Evolutionary conservation across 306 rosid species (phyloP), one percentile per base, ranked within the genome.

Genomic region (Cicer judaicum): DNA sequence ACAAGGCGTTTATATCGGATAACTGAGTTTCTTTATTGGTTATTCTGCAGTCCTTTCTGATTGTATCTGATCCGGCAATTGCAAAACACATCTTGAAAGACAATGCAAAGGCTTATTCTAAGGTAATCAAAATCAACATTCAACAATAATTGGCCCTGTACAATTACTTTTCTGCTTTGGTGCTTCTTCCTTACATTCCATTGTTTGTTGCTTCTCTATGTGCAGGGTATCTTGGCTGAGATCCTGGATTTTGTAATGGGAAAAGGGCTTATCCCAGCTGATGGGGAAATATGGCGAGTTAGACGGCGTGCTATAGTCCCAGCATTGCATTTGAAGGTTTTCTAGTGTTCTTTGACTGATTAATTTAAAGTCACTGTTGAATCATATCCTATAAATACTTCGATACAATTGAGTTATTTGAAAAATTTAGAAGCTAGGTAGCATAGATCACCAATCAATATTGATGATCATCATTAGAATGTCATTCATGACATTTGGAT

Each of bases 151-250:
- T 19, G 7, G 10, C 12, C 3, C 21, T 39, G 16, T 56, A 2
- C 76, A 53, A n/a, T 34, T 71, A 40, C 12, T 74, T 69, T 76
- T 16, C 47, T 54, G 15, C 72, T 62, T 10, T 42, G 29, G 18
- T 38, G 24, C 68, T 52, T 78, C 44, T 64, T 49, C 71, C 52
- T 56, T 61, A 6, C 46, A 18, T 56, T 61, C 5, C 46, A 18
- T 59, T 40, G 49, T 34, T 65, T 56, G 52, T 57, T 61, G 57
- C 70, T 52, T 76, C 64, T 84, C 53, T 54, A 68, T 53, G 56
- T 75, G 74, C 93, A 94, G 99, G 99, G 99, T 46, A 91, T 94
- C 80, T 84, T 94, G 89, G 99, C 99, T 66, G 99, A 94, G 88
- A 94, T 94, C 73, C 85, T 94, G 7, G 93, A 94, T 6, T 94